phyloP scores from a whole-genome alignment of 225 moss, liverwort and hornwort species.

The Physcomitrium patens region DNA sequence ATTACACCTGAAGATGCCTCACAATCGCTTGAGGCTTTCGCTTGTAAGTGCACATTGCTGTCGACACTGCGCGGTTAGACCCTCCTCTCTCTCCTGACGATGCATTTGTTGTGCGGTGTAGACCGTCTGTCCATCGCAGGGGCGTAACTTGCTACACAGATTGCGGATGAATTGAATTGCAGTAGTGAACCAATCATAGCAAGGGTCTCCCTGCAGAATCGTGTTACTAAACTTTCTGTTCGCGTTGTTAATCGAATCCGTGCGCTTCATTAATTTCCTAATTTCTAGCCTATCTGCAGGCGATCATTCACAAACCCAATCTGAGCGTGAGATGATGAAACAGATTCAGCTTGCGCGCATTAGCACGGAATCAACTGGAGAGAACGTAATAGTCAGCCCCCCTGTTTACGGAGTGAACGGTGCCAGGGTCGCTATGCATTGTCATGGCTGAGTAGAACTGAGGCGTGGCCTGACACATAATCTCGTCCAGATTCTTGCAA shows the following conservation, averaged over 20 bases:
- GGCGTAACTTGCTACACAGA: constrained; percentile 38
- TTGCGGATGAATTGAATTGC: constrained; percentile 37
- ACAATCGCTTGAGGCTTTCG: neutral
- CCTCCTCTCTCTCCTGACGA: constrained; percentile 28
- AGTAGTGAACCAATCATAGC: constrained; percentile 34
- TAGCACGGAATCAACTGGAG: neutral
- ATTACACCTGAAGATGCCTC: neutral
- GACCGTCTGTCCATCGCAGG: constrained; percentile 35
- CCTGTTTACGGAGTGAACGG: constrained; percentile 38
- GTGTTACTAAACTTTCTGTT: constrained; percentile 34
- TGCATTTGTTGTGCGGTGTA: constrained; percentile 36
- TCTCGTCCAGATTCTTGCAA: constrained; percentile 35
- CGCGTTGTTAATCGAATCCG: constrained; percentile 32
- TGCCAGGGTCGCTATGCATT: constrained; percentile 38
- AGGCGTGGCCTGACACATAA: constrained; percentile 36
- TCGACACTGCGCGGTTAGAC: constrained; percentile 21
- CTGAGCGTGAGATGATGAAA: neutral
- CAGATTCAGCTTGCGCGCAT: neutral
- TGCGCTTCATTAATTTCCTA: constrained; percentile 39
- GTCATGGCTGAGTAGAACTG: constrained; percentile 34
- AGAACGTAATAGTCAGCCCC: constrained; percentile 26
- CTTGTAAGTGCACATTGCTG: constrained; percentile 13
- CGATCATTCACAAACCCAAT: neutral
- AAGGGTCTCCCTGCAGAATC: constrained; percentile 44
- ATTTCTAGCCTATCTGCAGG: constrained; percentile 24